phyloP scores from a whole-genome alignment of 345 rosid genomes.

The Cardamine occulta region DNA sequence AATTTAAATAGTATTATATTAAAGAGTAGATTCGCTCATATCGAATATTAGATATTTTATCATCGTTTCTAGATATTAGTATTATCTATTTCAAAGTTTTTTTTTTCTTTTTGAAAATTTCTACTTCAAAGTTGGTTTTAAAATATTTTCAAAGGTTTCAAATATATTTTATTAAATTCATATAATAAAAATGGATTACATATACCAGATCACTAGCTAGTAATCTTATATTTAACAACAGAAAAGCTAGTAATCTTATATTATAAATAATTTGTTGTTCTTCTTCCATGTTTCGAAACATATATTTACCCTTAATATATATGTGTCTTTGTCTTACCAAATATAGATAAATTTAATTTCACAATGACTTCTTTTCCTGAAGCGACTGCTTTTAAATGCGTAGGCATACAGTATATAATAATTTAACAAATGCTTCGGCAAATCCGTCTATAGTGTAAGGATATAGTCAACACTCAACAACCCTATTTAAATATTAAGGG shows the following conservation, averaged over 20 bases:
- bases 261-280: constrained; percentile 4
- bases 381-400: constrained; percentile 1
- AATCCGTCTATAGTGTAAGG: constrained; percentile 23
- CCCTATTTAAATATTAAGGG: constrained; percentile 23
- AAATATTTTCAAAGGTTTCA: not conserved
- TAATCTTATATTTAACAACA: not conserved
- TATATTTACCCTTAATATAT: constrained; percentile 4
- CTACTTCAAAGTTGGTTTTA: not conserved
- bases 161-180: not conserved
- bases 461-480: constrained; percentile 42
- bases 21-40: constrained; percentile 6
- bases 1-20: not conserved
- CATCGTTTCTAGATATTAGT: not conserved
- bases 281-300: constrained; percentile 3
- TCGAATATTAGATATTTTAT: not conserved
- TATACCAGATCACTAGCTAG: not conserved
- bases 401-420: not conserved
- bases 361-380: constrained; percentile 15
- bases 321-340: constrained; percentile 29
- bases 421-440: constrained; percentile 28
- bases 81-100: too few species aligned
- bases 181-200: not conserved
- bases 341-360: constrained; percentile 23
- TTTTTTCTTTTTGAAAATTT: too few species aligned
- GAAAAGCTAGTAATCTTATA: not conserved